Percentiles rank a stretch among this genome's conserved stretches.
Conservation (phyloP, 305 asterid species). For the Rubia balearica region DNA sequence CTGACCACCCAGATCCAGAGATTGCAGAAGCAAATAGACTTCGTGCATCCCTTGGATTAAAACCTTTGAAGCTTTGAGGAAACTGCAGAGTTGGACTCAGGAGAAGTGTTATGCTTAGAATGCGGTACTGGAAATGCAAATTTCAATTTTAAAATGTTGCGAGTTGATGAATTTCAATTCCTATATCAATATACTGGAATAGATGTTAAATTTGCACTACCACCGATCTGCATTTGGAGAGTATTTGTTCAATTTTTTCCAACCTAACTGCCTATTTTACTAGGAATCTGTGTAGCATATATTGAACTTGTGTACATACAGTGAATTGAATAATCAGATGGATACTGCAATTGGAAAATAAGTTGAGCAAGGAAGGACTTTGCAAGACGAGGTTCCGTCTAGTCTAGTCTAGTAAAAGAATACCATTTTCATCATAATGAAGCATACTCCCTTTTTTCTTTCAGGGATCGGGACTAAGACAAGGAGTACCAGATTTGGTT, state of each 20-base stretch:
- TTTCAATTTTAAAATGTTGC: background rate
- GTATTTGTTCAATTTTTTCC: background rate
- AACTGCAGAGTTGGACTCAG: background rate
- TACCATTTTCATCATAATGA: constrained; percentile 48
- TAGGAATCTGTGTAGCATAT: background rate
- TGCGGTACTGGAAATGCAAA: background rate
- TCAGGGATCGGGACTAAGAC: too few species aligned
- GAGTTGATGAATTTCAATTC: background rate
- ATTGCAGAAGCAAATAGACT: constrained; percentile 81
- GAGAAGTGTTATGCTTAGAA: background rate
- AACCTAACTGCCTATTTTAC: background rate
- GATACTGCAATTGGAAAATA: background rate
- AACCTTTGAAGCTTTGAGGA: constrained; percentile 55
- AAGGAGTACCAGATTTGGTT: constrained; percentile 44
- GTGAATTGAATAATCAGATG: background rate
- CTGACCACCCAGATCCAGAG: constrained; percentile 98
- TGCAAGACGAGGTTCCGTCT: too few species aligned
- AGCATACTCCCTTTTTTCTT: too few species aligned
- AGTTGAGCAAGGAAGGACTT: background rate
- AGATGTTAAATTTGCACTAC: too few species aligned
- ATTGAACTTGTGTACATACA: background rate
- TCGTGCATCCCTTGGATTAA: constrained; percentile 75
- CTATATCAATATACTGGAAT: background rate
- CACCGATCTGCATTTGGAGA: background rate
- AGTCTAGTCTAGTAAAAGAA: constrained; percentile 44